Conservation (phyloP, 202 grass and related monocot genomes). For the Dendrocalamus latiflorus region DNA sequence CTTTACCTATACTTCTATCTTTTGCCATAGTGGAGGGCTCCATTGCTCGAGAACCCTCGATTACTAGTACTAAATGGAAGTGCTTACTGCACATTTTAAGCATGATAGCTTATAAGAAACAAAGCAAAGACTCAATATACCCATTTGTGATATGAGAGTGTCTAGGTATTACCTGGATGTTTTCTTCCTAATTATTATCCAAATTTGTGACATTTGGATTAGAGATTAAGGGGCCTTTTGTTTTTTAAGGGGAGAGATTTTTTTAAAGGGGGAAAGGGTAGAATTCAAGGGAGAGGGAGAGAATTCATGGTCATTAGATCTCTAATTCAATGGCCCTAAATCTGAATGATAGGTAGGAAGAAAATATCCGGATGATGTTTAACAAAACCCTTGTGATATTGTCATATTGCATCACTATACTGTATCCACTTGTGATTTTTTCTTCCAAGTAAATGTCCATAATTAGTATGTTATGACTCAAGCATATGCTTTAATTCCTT, state of each 20-base stretch:
- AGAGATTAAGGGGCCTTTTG: too few species aligned
- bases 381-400: background rate
- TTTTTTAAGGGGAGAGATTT: too few species aligned
- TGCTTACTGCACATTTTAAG: conserved; percentile 29
- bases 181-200: too few species aligned
- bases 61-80: background rate
- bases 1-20: background rate
- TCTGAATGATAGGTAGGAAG: too few species aligned
- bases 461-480: conserved; percentile 21
- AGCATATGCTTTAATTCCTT: conserved; percentile 3
- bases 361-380: too few species aligned
- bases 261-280: too few species aligned
- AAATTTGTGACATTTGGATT: too few species aligned
- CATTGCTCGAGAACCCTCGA: conserved; percentile 21
- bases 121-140: conserved; percentile 7
- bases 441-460: background rate
- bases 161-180: too few species aligned
- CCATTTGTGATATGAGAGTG: background rate
- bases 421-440: background rate
- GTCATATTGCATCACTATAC: background rate
- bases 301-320: too few species aligned
- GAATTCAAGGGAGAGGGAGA: too few species aligned
- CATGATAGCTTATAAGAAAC: conserved; percentile 10
- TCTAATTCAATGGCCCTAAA: too few species aligned
- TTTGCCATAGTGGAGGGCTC: conserved; percentile 36